Evolutionary conservation across 2,329 filamentous ascomycete species (phyloP).

Genomic region (Fusarium scirpi): DNA sequence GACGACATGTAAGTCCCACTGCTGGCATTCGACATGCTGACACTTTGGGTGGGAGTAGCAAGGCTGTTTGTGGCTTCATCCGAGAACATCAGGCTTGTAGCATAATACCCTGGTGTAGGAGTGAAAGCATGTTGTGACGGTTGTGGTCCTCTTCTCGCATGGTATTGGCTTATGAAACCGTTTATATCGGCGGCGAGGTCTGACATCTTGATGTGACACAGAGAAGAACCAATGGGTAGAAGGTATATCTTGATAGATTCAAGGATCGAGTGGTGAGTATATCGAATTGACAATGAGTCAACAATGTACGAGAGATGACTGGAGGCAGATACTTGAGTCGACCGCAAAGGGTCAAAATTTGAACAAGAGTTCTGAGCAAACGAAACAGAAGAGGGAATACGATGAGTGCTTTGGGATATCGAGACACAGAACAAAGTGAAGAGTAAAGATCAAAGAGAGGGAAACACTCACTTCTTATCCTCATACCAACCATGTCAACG

Average conservation of each 20-base stretch:
- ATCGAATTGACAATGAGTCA: background rate
- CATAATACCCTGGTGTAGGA: constrained; percentile 18
- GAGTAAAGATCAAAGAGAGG: constrained; percentile 2
- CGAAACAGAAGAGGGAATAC: background rate
- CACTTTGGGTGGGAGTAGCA: constrained; percentile 11
- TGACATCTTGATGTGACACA: constrained; percentile 2
- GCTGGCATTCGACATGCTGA: constrained; percentile 26
- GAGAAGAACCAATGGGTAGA: background rate
- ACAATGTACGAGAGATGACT: background rate
- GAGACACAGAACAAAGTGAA: background rate
- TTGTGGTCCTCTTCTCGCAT: constrained; percentile 17
- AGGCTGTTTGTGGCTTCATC: constrained; percentile 6
- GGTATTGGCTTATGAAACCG: constrained; percentile 31
- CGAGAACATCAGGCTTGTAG: constrained; percentile 28
- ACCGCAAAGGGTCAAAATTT: background rate
- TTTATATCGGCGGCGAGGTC: constrained; percentile 30
- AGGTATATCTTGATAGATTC: background rate
- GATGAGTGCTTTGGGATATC: background rate
- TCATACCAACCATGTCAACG: constrained; percentile 2
- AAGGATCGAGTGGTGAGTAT: background rate
- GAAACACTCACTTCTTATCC: constrained; percentile 28
- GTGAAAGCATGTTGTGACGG: constrained; percentile 2
- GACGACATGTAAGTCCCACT: constrained; percentile 24
- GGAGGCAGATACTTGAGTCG: background rate
- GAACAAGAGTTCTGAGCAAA: background rate